A percentile compares a stretch with the other conserved stretches of the same genome.
Conservation (phyloP, 768 basidiomycete genomes). For the Obba rivulosa region DNA sequence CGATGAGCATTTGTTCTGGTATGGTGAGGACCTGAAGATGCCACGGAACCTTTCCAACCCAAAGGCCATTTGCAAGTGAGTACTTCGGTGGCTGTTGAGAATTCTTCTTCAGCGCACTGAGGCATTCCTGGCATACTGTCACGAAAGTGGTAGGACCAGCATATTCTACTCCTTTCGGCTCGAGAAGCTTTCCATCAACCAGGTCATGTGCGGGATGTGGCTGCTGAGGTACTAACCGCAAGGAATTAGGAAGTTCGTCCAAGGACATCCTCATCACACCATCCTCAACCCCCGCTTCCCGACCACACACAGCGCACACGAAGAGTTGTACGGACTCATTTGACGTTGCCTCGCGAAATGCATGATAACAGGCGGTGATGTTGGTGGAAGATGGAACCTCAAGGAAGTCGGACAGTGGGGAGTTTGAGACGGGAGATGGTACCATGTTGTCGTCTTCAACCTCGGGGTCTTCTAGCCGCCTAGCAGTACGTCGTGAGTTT, state of each 20-base stretch:
- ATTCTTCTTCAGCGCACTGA: not conserved
- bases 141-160: not conserved
- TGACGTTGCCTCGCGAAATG: not conserved
- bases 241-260: not conserved
- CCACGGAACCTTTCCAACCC: conserved; percentile 32
- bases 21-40: conserved; percentile 27
- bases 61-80: conserved; percentile 31
- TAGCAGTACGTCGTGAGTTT: no score
- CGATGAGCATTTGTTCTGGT: conserved; percentile 33
- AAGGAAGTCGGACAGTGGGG: not conserved
- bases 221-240: not conserved
- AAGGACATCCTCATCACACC: not conserved
- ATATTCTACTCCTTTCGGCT: not conserved
- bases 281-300: not conserved
- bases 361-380: not conserved
- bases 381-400: not conserved
- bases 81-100: not conserved
- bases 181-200: not conserved
- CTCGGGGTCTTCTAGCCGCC: no score
- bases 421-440: no score
- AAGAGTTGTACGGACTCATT: not conserved
- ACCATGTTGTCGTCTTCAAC: no score
- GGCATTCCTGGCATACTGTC: not conserved
- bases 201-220: not conserved
- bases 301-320: not conserved